These are phyloP conservation scores for Kewa caespitosa DNA, from an alignment of 179 eudicot species.

Conservation along the genomic window DNA sequence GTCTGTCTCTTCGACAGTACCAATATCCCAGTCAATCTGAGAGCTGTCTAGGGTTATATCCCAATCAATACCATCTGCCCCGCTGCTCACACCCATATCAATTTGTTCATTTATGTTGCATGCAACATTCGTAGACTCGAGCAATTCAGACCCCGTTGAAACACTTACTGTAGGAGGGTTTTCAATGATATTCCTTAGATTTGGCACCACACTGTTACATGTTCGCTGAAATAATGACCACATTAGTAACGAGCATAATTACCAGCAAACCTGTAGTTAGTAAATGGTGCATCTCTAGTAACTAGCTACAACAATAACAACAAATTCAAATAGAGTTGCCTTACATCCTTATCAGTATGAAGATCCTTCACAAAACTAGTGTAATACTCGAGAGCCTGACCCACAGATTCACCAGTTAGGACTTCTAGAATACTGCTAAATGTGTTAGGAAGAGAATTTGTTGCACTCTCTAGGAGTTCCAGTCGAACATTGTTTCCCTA, in stretches of 20 bases:
- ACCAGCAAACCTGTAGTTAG: not conserved
- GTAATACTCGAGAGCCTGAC: slow-evolving; percentile 74
- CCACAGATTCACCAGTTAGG: slow-evolving; percentile 61
- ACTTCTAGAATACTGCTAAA: slow-evolving; percentile 75
- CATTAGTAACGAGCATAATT: slow-evolving; percentile 12
- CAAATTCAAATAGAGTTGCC: slow-evolving; percentile 20
- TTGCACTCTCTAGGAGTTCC: slow-evolving; percentile 86
- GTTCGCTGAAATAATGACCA: slow-evolving; percentile 37
- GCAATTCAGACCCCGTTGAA: slow-evolving; percentile 49
- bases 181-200: slow-evolving; percentile 52
- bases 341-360: slow-evolving; percentile 83
- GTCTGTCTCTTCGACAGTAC: slow-evolving; percentile 68
- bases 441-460: slow-evolving; percentile 68
- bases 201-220: slow-evolving; percentile 43
- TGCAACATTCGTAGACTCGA: slow-evolving; percentile 35
- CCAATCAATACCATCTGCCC: slow-evolving; percentile 79
- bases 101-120: slow-evolving; percentile 35
- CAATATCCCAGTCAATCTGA: slow-evolving; percentile 98
- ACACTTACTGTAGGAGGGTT: slow-evolving; percentile 62
- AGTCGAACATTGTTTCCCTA: slow-evolving; percentile 84
- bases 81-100: slow-evolving; percentile 33
- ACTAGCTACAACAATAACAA: not conserved
- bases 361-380: slow-evolving; percentile 70
- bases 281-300: not conserved
- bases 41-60: slow-evolving; percentile 85